Base-by-base conservation (phyloP, 176 grass and related monocot species). In the Zizania latifolia region DNA sequence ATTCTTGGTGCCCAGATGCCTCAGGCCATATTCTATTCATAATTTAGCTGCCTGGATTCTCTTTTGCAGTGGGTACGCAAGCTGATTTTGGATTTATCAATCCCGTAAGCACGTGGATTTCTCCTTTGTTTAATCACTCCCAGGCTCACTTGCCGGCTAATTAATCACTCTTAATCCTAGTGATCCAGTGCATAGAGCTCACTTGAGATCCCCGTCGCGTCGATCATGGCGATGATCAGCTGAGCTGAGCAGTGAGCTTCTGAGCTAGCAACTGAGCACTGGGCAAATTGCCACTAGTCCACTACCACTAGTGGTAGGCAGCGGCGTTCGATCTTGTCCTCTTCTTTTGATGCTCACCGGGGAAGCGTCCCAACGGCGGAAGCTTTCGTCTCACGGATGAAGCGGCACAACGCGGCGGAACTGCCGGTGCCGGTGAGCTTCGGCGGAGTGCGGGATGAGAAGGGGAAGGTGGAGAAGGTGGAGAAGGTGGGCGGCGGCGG, bases 331-430 rank as follows among this genome's bases (percentile, higher is more conserved):
- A 36, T 36, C 6, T 22, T 46, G 39, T 62, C 41, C 37, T 83
- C 51, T 32, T 22, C 28, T 28, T 44, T 41, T 23, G 0, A 50
- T 37, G 6, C 63, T 2, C 22, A 24, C 26, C 24, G 11, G 23
- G 45, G 37, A 32, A 7, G n/a, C n/a, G n/a, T n/a, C n/a, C n/a
- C n/a, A n/a, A n/a, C n/a, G n/a, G n/a, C n/a, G n/a, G n/a, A n/a
- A n/a, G n/a, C n/a, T n/a, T n/a, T n/a, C n/a, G n/a, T 26, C 54
- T 35, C 14, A 16, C 2, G 16, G 69, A 85, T 85, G 83, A 85
- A 73, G 83, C 76, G 83, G 53, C 83, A 85, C 60, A 41, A 50
- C 76, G 24, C 76, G 23, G 58, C 40, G 0, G 61, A 40, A 23
- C 38, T 79, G 50, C 27, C 83, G 83, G 51, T 76, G 76, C 40